Percentiles rank a stretch among this genome's conserved stretches.
phyloP scores from a whole-genome alignment of 306 rosid genomes.

The Casuarina glauca region DNA sequence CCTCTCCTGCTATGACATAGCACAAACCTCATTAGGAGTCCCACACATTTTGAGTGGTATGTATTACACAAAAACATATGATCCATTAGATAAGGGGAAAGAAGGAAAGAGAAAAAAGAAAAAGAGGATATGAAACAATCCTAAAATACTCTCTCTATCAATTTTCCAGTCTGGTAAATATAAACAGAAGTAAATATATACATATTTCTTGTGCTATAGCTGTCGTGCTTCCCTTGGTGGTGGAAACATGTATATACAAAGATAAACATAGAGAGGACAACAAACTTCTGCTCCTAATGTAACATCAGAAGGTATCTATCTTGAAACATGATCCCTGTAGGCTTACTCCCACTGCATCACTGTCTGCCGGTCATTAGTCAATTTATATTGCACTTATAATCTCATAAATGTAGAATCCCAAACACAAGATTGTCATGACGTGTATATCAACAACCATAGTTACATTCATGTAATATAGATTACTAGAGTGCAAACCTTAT shows the following conservation, averaged over 20 bases:
- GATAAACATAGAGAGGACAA: background rate
- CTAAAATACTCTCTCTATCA: background rate
- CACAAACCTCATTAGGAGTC: constrained; percentile 17
- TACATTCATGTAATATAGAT: constrained; percentile 1
- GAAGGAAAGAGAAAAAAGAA: background rate
- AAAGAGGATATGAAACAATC: background rate
- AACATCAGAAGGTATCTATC: background rate
- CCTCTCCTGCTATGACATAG: constrained; percentile 63
- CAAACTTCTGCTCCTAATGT: background rate
- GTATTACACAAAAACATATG: background rate
- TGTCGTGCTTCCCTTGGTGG: background rate
- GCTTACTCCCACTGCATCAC: background rate
- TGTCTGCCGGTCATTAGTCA: background rate
- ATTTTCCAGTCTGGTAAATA: background rate
- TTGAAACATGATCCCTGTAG: background rate
- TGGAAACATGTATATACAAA: background rate
- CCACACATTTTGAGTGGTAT: background rate
- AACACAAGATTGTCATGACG: background rate
- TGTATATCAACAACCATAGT: background rate
- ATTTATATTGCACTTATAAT: background rate
- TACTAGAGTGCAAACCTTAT: constrained; percentile 3
- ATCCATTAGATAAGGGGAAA: background rate
- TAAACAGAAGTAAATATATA: background rate
- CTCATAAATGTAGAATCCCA: background rate
- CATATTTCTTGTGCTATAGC: background rate